A percentile compares a stretch with the other conserved stretches of the same genome.
Conservation (phyloP, 768 basidiomycete genomes). For the Rhizopogon salebrosus region DNA sequence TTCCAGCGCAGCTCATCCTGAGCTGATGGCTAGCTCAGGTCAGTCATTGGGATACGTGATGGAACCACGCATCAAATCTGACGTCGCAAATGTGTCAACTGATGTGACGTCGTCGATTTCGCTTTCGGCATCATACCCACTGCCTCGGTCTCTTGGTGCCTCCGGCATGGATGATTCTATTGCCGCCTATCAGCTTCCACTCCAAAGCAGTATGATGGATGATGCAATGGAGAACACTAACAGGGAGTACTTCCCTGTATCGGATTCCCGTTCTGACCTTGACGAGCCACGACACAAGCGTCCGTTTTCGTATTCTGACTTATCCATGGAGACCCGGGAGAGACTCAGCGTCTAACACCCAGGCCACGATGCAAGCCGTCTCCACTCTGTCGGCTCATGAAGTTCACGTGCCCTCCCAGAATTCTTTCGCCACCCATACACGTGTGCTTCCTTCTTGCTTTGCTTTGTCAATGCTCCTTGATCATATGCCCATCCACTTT, state of each 20-base stretch:
- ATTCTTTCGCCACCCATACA: slow-evolving; percentile 22
- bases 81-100: slow-evolving; percentile 27
- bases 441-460: slow-evolving; percentile 6
- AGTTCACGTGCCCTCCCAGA: slow-evolving; percentile 7
- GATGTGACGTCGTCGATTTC: slow-evolving; percentile 27
- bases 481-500: slow-evolving; percentile 18
- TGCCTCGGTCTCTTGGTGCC: slow-evolving; percentile 15
- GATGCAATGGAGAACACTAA: background rate
- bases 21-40: background rate
- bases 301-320: slow-evolving; percentile 10
- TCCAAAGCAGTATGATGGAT: background rate
- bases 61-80: slow-evolving; percentile 28
- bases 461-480: slow-evolving; percentile 3
- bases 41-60: slow-evolving; percentile 1
- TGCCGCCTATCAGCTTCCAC: slow-evolving; percentile 21
- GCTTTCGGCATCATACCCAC: slow-evolving; percentile 24
- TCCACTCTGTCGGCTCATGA: background rate
- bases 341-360: background rate
- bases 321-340: slow-evolving; percentile 3
- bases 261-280: slow-evolving; percentile 30
- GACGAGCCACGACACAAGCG: slow-evolving; percentile 22
- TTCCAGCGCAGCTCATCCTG: slow-evolving; percentile 10
- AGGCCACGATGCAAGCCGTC: background rate
- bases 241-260: slow-evolving; percentile 29
- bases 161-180: slow-evolving; percentile 15